phyloP scores from a whole-genome alignment of 192 early-diverging fungal genomes.

The Coemansia sp. region DNA sequence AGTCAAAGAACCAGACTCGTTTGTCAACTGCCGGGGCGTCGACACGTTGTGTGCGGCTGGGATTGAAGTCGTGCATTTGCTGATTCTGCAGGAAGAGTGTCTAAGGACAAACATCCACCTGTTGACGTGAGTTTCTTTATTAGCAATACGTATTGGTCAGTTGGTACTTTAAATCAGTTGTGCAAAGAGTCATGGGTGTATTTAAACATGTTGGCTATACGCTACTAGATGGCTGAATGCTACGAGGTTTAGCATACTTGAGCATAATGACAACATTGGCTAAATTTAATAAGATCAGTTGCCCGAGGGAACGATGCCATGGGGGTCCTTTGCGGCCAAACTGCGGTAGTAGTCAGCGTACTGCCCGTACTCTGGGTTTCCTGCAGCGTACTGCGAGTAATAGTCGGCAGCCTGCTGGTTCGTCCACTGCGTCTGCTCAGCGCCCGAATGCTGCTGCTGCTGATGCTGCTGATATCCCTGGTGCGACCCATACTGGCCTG shows the following conservation, averaged over 20 bases:
- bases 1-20: constrained; percentile 80
- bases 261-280: too few relatives aligned
- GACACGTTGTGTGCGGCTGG: constrained; percentile 65
- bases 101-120: constrained; percentile 70
- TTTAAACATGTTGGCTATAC: too few relatives aligned
- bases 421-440: constrained; percentile 45
- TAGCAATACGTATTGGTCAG: not conserved
- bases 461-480: constrained; percentile 26
- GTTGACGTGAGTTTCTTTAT: constrained; percentile 8
- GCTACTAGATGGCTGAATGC: too few relatives aligned
- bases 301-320: constrained; percentile 49
- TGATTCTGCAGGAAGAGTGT: constrained; percentile 72
- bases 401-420: constrained; percentile 54
- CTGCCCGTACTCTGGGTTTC: constrained; percentile 51
- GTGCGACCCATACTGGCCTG: constrained; percentile 16
- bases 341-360: constrained; percentile 54
- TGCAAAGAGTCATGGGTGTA: too few relatives aligned
- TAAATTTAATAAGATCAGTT: constrained; percentile 4
- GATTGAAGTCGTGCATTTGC: constrained; percentile 72
- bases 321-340: constrained; percentile 50
- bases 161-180: too few relatives aligned
- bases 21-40: constrained; percentile 80
- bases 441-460: constrained; percentile 18
- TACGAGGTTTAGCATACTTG: too few relatives aligned
- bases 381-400: constrained; percentile 47